Percentiles rank a stretch among this genome's conserved stretches.
Conservation (phyloP, 2,329 filamentous ascomycete genomes). For the Colletotrichum sp. region DNA sequence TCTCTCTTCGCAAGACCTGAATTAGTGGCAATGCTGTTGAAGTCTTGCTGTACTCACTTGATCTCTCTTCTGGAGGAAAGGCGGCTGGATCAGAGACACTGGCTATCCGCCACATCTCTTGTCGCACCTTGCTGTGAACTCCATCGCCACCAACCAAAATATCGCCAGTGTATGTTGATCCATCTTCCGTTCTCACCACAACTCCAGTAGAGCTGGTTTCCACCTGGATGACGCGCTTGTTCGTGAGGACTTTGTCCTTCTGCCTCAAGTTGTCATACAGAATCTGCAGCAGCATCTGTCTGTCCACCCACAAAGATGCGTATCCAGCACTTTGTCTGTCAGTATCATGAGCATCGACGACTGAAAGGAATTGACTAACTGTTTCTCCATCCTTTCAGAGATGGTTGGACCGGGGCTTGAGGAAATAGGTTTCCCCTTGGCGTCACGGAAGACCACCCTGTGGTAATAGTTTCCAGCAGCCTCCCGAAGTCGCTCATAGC, state of each 20-base stretch:
- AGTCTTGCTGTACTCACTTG: background rate
- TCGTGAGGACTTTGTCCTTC: constrained; percentile 25
- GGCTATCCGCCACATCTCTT: constrained; percentile 30
- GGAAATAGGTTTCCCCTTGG: constrained; percentile 20
- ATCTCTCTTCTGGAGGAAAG: constrained; percentile 24
- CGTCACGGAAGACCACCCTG: background rate
- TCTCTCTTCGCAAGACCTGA: background rate
- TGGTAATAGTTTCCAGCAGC: constrained; percentile 20
- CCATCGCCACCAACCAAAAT: constrained; percentile 45
- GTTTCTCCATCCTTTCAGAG: background rate
- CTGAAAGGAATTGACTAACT: background rate
- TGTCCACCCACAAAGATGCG: constrained; percentile 36
- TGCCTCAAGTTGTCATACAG: constrained; percentile 36
- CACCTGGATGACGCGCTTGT: constrained; percentile 11
- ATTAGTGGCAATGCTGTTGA: accelerated
- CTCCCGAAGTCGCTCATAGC: constrained; percentile 30
- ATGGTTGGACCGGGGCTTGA: background rate
- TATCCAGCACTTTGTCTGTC: constrained; percentile 27
- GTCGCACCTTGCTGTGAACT: constrained; percentile 40
- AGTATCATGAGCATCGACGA: background rate
- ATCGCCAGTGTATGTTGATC: constrained; percentile 31
- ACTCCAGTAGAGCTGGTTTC: constrained; percentile 20
- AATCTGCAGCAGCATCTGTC: constrained; percentile 36
- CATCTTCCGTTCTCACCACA: constrained; percentile 33
- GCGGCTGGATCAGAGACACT: constrained; percentile 25